Percentiles rank a stretch among this genome's conserved stretches.
phyloP scores from a whole-genome alignment of 2,329 filamentous ascomycete species.

The Zymoseptoria brevis region DNA sequence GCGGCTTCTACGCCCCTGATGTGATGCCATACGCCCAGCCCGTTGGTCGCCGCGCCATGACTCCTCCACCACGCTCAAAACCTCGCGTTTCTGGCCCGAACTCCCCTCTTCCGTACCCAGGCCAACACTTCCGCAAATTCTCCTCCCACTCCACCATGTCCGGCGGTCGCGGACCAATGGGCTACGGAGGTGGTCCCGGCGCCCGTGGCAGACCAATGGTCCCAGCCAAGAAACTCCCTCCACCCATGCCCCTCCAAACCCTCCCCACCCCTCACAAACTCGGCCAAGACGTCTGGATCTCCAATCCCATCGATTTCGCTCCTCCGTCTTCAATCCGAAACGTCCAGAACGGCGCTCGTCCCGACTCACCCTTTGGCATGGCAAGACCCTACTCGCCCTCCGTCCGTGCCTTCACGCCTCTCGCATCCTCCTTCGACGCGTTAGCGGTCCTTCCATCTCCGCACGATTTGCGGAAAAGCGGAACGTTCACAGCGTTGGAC shows the following conservation, averaged over 20 bases:
- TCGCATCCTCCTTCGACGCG: slow-evolving; percentile 80
- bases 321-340: slow-evolving; percentile 59
- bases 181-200: not conserved
- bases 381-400: slow-evolving; percentile 64
- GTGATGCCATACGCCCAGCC: slow-evolving; percentile 68
- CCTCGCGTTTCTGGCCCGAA: slow-evolving; percentile 40
- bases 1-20: slow-evolving; percentile 52
- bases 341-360: slow-evolving; percentile 56
- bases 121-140: slow-evolving; percentile 24
- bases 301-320: slow-evolving; percentile 75
- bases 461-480: slow-evolving; percentile 68
- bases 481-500: slow-evolving; percentile 70
- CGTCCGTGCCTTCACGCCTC: slow-evolving; percentile 66
- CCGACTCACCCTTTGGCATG: slow-evolving; percentile 52
- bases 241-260: slow-evolving; percentile 63
- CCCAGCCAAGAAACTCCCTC: slow-evolving; percentile 56
- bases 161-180: slow-evolving; percentile 12
- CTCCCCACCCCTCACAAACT: slow-evolving; percentile 82
- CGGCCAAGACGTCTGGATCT: slow-evolving; percentile 62
- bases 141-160: slow-evolving; percentile 30
- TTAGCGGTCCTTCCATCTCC: slow-evolving; percentile 80
- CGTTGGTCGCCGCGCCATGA: slow-evolving; percentile 86
- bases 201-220: slow-evolving; percentile 17
- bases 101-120: slow-evolving; percentile 30
- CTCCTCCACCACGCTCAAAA: slow-evolving; percentile 69